A percentile compares a stretch with the other conserved stretches of the same genome.
phyloP scores from a whole-genome alignment of 2,329 filamentous ascomycete species.

The Fusarium brachygibbosum region DNA sequence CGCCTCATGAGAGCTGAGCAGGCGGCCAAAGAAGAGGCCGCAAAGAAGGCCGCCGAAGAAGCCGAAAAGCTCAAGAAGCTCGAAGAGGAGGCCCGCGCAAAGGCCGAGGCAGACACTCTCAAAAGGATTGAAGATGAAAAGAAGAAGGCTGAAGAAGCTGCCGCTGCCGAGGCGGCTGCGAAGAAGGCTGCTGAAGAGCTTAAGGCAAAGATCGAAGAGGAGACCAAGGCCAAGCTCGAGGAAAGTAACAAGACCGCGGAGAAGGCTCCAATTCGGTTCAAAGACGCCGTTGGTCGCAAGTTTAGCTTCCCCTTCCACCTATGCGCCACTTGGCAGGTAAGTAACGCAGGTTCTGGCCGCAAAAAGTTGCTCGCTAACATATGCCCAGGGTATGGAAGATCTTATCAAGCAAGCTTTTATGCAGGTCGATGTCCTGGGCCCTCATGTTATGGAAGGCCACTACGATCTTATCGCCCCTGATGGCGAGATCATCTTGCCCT shows the following conservation, averaged over 20 bases:
- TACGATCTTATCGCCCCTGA: constrained; percentile 85
- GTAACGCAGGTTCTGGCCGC: constrained; percentile 49
- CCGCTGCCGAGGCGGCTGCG: constrained; percentile 63
- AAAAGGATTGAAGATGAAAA: constrained; percentile 60
- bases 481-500: constrained; percentile 83
- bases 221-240: constrained; percentile 64
- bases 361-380: constrained; percentile 42
- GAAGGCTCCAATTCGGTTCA: constrained; percentile 86
- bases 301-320: constrained; percentile 92
- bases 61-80: constrained; percentile 60
- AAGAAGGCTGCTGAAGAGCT: constrained; percentile 71
- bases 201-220: constrained; percentile 69
- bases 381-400: constrained; percentile 81
- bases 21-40: constrained; percentile 58
- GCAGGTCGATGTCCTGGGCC: constrained; percentile 81
- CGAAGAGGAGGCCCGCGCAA: constrained; percentile 57
- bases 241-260: constrained; percentile 67
- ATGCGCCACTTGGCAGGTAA: constrained; percentile 86
- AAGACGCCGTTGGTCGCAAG: constrained; percentile 90
- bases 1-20: constrained; percentile 56
- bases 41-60: constrained; percentile 55
- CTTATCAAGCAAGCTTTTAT: constrained; percentile 87
- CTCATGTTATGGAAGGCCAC: constrained; percentile 81
- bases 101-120: constrained; percentile 55
- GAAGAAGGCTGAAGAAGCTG: constrained; percentile 55